Base-by-base conservation (phyloP, 179 eudicot species). In the Beta corolliflora region DNA sequence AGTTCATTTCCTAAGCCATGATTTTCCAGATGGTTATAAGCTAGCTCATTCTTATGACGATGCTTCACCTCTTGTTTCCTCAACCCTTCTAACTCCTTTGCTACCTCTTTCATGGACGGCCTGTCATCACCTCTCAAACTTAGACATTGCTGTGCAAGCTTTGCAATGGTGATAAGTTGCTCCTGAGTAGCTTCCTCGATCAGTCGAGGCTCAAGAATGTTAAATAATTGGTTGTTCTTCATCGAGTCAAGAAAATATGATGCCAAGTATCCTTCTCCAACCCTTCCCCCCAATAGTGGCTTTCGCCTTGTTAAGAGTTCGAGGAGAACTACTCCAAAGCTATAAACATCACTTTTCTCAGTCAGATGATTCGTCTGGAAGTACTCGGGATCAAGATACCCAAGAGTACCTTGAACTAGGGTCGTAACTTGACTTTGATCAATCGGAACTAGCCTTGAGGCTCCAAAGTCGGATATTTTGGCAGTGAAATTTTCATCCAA, bases 311-410 rank as follows among this genome's bases (percentile, higher is more conserved):
- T 68, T 55, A 79, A 9, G 50, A 79, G 75, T 21, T 79, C 76
- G 31, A 50, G 41, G 4, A 79, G 66, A 12, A 79, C 76, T 1
- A 79, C 81, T n/a, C 65, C 81, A 67, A 78, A 78, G 63, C 81
- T 78, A 36, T 68, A 78, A 11, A 78, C 81, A 36, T 78, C 81
- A 41, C 81, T 78, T 21, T 67, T 78, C 52, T 78, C 81, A 5
- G 73, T 9, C 14, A 79, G 58, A 31, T 79, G 81, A 70, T 58
- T 54, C 4, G 75, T 68, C 7, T n/a, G 76, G 21, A 68, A 70
- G 41, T 79, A 79, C 56, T 79, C 81, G 1, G 81, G 81, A 70
- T 79, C 81, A 29, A 79, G 67, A 45, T 79, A 79, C 13, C 81
- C 81, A 58, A 70, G 36, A 19, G 81, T 79, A 0, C 76, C 81